Conservation (phyloP, 768 basidiomycete genomes). For the Boletus speciosus region DNA sequence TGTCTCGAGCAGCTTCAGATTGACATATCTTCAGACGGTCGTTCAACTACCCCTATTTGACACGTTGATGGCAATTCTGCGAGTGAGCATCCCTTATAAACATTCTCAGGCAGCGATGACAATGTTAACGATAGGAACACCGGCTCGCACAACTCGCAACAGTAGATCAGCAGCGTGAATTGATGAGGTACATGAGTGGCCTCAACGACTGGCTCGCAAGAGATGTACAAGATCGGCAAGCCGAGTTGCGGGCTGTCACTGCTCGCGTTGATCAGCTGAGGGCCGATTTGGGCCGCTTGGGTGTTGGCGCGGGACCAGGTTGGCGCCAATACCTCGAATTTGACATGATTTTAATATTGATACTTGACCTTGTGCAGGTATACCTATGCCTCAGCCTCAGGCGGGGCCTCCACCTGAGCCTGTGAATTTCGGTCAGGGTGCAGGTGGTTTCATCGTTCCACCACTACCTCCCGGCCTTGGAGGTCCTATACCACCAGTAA, state of each 20-base stretch:
- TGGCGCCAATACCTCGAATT: constrained; percentile 8
- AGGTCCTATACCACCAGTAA: constrained; percentile 14
- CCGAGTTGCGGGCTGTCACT: constrained; percentile 63
- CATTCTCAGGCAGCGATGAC: constrained; percentile 1
- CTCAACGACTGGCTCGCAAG: constrained; percentile 78
- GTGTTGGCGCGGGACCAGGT: constrained; percentile 42
- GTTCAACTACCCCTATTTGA: constrained; percentile 67
- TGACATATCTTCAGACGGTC: constrained; percentile 42
- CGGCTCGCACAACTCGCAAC: constrained; percentile 69
- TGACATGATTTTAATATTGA: background rate
- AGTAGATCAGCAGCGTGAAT: constrained; percentile 73
- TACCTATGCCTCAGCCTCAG: constrained; percentile 28
- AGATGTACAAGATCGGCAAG: constrained; percentile 76
- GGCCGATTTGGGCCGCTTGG: constrained; percentile 43
- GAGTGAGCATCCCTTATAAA: constrained; percentile 40
- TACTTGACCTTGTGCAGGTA: constrained; percentile 6
- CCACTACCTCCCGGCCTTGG: constrained; percentile 17
- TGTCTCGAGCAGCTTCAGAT: background rate
- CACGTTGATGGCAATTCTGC: constrained; percentile 63
- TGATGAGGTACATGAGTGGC: constrained; percentile 74
- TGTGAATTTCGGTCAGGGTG: constrained; percentile 2
- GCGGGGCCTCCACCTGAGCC: background rate
- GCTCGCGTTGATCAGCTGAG: constrained; percentile 54
- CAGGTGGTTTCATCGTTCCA: constrained; percentile 20
- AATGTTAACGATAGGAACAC: constrained; percentile 54